These are phyloP conservation scores for Trametes villosa DNA, from an alignment of 768 basidiomycete genomes.

Conservation along the genomic window DNA sequence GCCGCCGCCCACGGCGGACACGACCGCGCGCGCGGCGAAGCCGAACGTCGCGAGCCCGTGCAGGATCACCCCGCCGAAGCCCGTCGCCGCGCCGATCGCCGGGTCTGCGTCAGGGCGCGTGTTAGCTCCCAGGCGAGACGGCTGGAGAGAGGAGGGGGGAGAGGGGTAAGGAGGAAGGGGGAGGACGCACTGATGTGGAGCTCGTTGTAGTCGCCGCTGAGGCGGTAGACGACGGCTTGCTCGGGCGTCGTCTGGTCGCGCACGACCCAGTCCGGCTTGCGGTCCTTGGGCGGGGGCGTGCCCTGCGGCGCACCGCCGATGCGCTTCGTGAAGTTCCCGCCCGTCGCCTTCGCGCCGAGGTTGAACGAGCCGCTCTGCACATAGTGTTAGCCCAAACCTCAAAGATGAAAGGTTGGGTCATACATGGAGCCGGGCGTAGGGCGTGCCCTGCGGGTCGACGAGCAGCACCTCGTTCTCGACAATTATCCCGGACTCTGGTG, in stretches of 20 bases:
- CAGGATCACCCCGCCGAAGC: slow-evolving; percentile 85
- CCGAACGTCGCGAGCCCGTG: slow-evolving; percentile 86
- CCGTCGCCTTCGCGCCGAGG: slow-evolving; percentile 45
- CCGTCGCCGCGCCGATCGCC: slow-evolving; percentile 65
- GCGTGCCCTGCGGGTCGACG: slow-evolving; percentile 59
- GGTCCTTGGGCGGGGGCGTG: slow-evolving; percentile 42
- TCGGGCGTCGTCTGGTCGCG: slow-evolving; percentile 44
- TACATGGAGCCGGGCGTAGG: slow-evolving; percentile 48
- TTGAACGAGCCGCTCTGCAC: slow-evolving; percentile 47
- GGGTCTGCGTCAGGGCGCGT: slow-evolving; percentile 59
- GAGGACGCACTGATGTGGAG: slow-evolving; percentile 48
- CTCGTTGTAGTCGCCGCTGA: slow-evolving; percentile 57
- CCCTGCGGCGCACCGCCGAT: slow-evolving; percentile 42
- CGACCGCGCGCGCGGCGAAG: slow-evolving; percentile 77
- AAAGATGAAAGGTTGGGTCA: slow-evolving; percentile 9
- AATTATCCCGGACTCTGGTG: slow-evolving; percentile 74
- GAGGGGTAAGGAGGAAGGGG: too few species aligned
- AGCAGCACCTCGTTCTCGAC: slow-evolving; percentile 65
- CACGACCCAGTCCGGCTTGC: slow-evolving; percentile 46
- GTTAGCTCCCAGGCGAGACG: neutral
- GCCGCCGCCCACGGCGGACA: slow-evolving; percentile 62
- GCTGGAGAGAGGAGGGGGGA: neutral
- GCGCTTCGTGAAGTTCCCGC: slow-evolving; percentile 44
- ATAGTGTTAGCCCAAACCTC: neutral
- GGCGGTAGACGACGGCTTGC: slow-evolving; percentile 51